Conservation (phyloP, 176 grass and related monocot species). For the Triticum turgidum region DNA sequence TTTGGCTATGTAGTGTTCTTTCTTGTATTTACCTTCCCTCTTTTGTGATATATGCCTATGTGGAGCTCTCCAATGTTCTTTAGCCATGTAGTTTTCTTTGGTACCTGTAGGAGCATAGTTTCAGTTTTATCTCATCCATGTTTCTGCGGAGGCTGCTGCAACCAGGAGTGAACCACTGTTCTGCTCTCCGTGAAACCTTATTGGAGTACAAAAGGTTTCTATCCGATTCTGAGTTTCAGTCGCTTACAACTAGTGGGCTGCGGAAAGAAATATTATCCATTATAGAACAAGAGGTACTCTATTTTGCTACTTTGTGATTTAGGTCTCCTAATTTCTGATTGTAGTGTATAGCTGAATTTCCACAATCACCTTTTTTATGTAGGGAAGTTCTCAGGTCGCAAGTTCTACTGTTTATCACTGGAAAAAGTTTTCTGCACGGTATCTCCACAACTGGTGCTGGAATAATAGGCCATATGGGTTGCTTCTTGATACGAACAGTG, state of each 20-base stretch:
- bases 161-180: slow-evolving; percentile 80
- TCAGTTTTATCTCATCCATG: slow-evolving; percentile 81
- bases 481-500: slow-evolving; percentile 70
- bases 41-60: slow-evolving; percentile 12
- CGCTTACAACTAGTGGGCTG: slow-evolving; percentile 72
- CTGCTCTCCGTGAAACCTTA: slow-evolving; percentile 79
- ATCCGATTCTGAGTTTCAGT: slow-evolving; percentile 80
- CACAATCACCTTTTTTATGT: slow-evolving; percentile 28
- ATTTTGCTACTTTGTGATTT: neutral
- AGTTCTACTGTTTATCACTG: slow-evolving; percentile 70
- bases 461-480: slow-evolving; percentile 74
- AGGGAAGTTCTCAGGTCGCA: slow-evolving; percentile 63
- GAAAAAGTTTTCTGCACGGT: slow-evolving; percentile 78
- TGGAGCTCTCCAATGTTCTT: slow-evolving; percentile 29
- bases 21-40: slow-evolving; percentile 5
- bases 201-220: slow-evolving; percentile 84
- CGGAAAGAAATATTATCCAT: slow-evolving; percentile 82
- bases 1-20: slow-evolving; percentile 30
- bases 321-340: slow-evolving; percentile 29
- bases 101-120: slow-evolving; percentile 61
- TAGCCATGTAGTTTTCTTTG: slow-evolving; percentile 3
- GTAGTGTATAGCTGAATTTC: slow-evolving; percentile 26
- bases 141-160: slow-evolving; percentile 92
- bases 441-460: slow-evolving; percentile 73
- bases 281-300: slow-evolving; percentile 75